These are phyloP conservation scores for Cairneyella variabilis DNA, from an alignment of 495 filamentous ascomycete genomes.

Conservation along the genomic window DNA sequence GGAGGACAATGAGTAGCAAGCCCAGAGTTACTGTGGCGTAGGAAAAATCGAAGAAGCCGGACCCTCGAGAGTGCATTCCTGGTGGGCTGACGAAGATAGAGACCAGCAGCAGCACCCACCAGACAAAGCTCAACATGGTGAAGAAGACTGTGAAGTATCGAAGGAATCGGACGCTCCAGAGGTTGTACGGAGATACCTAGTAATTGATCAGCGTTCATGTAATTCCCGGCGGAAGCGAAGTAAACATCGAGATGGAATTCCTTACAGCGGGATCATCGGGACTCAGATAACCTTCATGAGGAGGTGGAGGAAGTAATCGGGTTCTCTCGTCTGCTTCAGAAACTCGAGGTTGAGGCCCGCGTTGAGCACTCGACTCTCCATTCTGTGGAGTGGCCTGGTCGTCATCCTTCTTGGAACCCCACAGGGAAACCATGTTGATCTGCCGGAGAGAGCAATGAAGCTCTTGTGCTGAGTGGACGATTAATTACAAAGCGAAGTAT, in stretches of 20 bases:
- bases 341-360: conserved; percentile 5
- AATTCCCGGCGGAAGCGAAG: too few relatives aligned
- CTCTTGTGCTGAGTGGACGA: too few relatives aligned
- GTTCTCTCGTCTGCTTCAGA: conserved; percentile 54
- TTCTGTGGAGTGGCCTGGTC: conserved; percentile 23
- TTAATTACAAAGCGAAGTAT: too few relatives aligned
- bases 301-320: conserved; percentile 56
- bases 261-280: conserved; percentile 93
- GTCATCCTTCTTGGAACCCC: conserved; percentile 47
- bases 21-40: conserved; percentile 70
- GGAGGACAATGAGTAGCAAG: conserved; percentile 68
- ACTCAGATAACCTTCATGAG: conserved; percentile 62
- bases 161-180: conserved; percentile 79
- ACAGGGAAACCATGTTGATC: conserved; percentile 35
- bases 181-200: conserved; percentile 91
- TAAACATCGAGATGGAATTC: too few relatives aligned
- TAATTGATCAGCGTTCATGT: conserved; percentile 15
- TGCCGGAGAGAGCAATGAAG: too few relatives aligned
- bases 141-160: conserved; percentile 72
- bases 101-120: conserved; percentile 86
- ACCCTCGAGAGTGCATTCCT: conserved; percentile 76
- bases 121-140: conserved; percentile 64
- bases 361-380: conserved; percentile 22
- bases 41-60: conserved; percentile 84
- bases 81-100: conserved; percentile 87